Evolutionary conservation across 441 rosid species (phyloP).

Genomic region (Corymbia citriodora): DNA sequence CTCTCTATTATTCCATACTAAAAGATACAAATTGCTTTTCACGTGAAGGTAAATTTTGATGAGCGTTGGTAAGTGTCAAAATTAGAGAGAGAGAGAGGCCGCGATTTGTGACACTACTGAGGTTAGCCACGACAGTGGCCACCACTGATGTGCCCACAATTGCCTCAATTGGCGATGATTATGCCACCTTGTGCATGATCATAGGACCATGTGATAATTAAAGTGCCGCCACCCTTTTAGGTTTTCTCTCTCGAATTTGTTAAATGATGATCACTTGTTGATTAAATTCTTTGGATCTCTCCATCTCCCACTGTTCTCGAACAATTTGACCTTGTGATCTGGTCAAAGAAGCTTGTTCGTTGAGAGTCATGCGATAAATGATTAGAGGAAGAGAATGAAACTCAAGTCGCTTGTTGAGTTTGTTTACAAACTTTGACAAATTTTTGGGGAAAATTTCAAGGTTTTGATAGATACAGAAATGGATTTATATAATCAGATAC

Average conservation of each 20-base stretch:
- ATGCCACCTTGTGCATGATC: neutral
- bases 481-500: neutral
- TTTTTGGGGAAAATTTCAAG: too few species aligned
- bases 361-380: neutral
- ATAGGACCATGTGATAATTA: neutral
- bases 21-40: neutral
- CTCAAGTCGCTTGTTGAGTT: neutral
- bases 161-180: neutral
- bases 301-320: neutral
- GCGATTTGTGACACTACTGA: too few species aligned
- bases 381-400: neutral
- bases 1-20: neutral
- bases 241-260: neutral
- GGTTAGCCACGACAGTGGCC: neutral
- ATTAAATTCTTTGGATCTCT: neutral
- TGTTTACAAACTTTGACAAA: too few species aligned
- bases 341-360: neutral
- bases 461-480: neutral
- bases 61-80: neutral
- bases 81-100: neutral
- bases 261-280: neutral
- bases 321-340: neutral
- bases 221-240: neutral
- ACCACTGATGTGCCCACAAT: neutral
- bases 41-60: neutral